A percentile compares a stretch with the other conserved stretches of the same genome.
Evolutionary conservation across 768 basidiomycete species (phyloP).

Genomic region (Pulveroboletus frians): DNA sequence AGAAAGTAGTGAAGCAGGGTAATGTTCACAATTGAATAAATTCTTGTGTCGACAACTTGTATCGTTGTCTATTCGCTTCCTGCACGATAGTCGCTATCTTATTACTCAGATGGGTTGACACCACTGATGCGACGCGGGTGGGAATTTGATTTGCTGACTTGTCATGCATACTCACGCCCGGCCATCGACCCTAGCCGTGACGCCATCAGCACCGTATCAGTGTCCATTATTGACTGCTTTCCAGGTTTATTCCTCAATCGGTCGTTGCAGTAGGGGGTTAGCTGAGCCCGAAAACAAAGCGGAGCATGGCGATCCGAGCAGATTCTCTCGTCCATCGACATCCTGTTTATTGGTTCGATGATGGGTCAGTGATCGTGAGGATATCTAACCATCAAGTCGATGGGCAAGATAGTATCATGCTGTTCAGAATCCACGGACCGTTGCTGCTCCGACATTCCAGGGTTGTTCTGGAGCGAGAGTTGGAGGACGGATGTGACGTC

Average conservation of each 20-base stretch:
- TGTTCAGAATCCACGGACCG: constrained; percentile 55
- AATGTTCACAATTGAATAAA: constrained; percentile 83
- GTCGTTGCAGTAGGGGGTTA: constrained; percentile 1
- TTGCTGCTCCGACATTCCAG: constrained; percentile 51
- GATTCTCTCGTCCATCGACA: constrained; percentile 28
- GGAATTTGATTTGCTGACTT: no score
- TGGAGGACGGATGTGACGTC: constrained; percentile 1
- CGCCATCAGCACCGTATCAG: background rate
- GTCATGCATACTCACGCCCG: no score
- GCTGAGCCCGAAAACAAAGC: constrained; percentile 2
- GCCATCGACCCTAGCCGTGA: no score
- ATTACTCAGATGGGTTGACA: no score
- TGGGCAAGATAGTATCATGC: constrained; percentile 11
- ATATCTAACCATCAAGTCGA: constrained; percentile 27
- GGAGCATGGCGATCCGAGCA: background rate
- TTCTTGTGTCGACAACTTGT: constrained; percentile 48
- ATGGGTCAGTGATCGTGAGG: constrained; percentile 54
- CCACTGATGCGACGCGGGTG: no score
- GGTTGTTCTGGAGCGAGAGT: constrained; percentile 1
- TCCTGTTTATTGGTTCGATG: constrained; percentile 59
- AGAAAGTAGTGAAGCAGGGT: constrained; percentile 89
- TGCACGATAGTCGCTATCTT: no score
- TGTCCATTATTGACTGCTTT: constrained; percentile 2
- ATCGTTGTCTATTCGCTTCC: no score
- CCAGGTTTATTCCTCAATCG: constrained; percentile 6